Conservation (phyloP, 1,284 basidiomycete species). For the Coniferiporia sulphurascens region DNA sequence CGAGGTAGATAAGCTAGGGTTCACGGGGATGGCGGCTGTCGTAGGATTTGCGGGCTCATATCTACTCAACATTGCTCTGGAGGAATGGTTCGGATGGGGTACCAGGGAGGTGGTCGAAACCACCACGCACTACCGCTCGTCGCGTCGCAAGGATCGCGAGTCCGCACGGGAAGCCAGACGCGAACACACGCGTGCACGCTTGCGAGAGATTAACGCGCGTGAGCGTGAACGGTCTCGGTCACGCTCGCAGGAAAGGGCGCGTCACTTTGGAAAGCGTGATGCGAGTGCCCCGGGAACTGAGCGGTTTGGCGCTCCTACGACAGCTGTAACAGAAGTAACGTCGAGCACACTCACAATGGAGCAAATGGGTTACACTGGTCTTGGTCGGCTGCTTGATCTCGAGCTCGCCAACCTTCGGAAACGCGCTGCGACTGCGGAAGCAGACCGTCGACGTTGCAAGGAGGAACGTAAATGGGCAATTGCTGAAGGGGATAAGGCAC, state of each 20-base stretch:
- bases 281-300: slow-evolving; percentile 21
- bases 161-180: slow-evolving; percentile 11
- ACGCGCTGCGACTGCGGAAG: slow-evolving; percentile 72
- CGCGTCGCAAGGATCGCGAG: slow-evolving; percentile 7
- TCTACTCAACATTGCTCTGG: slow-evolving; percentile 5
- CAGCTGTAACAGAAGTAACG: slow-evolving; percentile 13
- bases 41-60: slow-evolving; percentile 12
- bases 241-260: not conserved
- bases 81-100: slow-evolving; percentile 9
- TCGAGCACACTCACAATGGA: slow-evolving; percentile 59
- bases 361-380: slow-evolving; percentile 34
- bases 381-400: slow-evolving; percentile 31
- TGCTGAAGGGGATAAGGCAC: slow-evolving; percentile 65
- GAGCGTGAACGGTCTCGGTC: slow-evolving; percentile 8
- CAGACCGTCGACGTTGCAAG: slow-evolving; percentile 71
- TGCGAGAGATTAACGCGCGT: slow-evolving; percentile 15
- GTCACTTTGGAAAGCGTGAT: slow-evolving; percentile 1
- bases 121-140: slow-evolving; percentile 1
- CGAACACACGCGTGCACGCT: slow-evolving; percentile 12
- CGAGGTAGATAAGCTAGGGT: slow-evolving; percentile 50
- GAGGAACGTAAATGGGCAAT: slow-evolving; percentile 82
- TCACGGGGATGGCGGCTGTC: slow-evolving; percentile 26
- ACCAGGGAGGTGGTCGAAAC: not conserved
- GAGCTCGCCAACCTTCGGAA: slow-evolving; percentile 68
- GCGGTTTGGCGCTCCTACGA: slow-evolving; percentile 4